A percentile compares a stretch with the other conserved stretches of the same genome.
Evolutionary conservation across 176 grass and related monocot genomes (phyloP).

Genomic region (Raddia guianensis): DNA sequence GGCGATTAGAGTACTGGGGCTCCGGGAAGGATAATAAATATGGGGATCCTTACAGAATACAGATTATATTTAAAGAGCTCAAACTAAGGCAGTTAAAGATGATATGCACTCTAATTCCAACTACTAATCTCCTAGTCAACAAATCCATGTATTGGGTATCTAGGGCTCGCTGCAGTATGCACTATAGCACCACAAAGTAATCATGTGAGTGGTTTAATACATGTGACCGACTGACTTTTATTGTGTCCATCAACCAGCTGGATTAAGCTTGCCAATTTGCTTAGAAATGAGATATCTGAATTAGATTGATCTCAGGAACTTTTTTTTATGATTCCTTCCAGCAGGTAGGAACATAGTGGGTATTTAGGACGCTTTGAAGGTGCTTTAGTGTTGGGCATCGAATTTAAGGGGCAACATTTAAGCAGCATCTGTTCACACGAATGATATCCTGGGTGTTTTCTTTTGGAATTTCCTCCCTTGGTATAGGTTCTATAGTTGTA

Average conservation of each 20-base stretch:
- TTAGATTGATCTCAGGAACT: background rate
- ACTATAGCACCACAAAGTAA: no score
- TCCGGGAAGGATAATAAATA: background rate
- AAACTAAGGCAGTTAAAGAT: constrained; percentile 1
- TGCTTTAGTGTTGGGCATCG: background rate
- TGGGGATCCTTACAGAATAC: background rate
- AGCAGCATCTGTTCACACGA: background rate
- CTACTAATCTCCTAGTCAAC: background rate
- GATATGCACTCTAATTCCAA: constrained; percentile 10
- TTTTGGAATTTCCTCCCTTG: background rate
- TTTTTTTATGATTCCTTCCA: background rate
- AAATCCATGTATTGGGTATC: background rate
- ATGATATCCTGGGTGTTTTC: background rate
- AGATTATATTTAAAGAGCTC: background rate
- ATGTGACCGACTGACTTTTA: background rate
- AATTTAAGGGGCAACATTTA: background rate
- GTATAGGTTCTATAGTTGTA: background rate
- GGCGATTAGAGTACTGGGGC: background rate
- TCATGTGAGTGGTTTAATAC: background rate
- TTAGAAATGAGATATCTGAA: background rate
- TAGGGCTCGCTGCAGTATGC: background rate
- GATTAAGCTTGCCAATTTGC: background rate
- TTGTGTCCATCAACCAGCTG: background rate
- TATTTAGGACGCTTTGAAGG: background rate
- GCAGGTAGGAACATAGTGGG: background rate